These are phyloP conservation scores for Colletotrichum sp. DNA, from an alignment of 2,329 filamentous ascomycete genomes.

Conservation along the genomic window DNA sequence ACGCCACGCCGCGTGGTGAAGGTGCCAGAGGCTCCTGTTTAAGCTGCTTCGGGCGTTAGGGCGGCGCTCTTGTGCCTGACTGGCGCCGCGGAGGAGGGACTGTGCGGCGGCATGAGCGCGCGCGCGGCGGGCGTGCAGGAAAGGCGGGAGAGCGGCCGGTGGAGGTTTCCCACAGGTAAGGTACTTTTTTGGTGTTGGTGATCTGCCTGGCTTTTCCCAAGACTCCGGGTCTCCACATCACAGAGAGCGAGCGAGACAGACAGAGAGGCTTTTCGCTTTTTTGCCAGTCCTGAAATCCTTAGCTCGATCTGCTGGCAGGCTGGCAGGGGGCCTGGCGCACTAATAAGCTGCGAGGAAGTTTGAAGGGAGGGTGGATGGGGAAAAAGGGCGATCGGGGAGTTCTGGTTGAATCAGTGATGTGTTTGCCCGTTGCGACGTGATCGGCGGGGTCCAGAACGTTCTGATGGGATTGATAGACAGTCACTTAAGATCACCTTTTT, in stretches of 20 bases:
- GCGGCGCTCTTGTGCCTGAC: neutral
- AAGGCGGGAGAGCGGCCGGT: neutral
- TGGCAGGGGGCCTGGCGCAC: neutral
- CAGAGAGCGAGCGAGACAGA: neutral
- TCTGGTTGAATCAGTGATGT: neutral
- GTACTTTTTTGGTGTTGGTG: neutral
- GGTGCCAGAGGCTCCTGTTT: neutral
- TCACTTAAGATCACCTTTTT: neutral
- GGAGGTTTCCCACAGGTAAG: neutral
- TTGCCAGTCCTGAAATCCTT: neutral
- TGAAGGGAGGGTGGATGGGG: neutral
- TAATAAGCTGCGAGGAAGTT: neutral
- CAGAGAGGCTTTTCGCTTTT: neutral
- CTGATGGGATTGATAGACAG: neutral
- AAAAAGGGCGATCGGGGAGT: neutral
- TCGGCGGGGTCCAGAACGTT: neutral
- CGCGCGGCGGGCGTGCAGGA: neutral
- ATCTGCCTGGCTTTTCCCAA: neutral
- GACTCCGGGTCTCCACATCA: neutral
- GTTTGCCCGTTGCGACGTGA: neutral
- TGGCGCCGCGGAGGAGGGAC: neutral
- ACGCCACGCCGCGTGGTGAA: constrained; percentile 1
- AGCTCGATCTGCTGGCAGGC: neutral
- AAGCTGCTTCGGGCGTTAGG: neutral
- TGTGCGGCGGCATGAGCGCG: neutral